Percentiles rank a stretch among this genome's conserved stretches.
phyloP scores from a whole-genome alignment of 768 basidiomycete genomes.

The Guyanaporus albipodus region DNA sequence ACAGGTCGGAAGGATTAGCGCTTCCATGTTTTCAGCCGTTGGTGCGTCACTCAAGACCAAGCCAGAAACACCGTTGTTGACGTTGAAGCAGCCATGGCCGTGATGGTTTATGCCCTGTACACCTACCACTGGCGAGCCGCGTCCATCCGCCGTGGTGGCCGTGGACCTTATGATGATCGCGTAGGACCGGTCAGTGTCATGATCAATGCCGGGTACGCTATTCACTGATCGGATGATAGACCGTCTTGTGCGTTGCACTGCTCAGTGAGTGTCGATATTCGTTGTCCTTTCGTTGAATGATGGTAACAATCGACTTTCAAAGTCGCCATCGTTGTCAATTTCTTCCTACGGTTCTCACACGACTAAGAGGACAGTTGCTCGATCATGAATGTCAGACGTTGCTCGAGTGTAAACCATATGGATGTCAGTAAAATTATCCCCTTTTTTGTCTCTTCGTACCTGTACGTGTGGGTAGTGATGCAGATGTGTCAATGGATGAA shows the following conservation, averaged over 20 bases:
- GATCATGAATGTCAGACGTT: slow-evolving; percentile 9
- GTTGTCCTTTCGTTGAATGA: not conserved
- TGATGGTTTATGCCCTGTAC: slow-evolving; percentile 94
- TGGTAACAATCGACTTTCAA: slow-evolving; percentile 6
- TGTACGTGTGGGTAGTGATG: slow-evolving; percentile 45
- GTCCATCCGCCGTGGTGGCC: slow-evolving; percentile 85
- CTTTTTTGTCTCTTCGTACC: slow-evolving; percentile 59
- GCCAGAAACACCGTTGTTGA: not conserved
- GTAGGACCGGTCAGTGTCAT: slow-evolving; percentile 77
- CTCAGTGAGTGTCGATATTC: slow-evolving; percentile 47
- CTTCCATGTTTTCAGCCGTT: slow-evolving; percentile 93
- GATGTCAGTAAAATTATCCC: slow-evolving; percentile 25
- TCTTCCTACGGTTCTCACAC: slow-evolving; percentile 71
- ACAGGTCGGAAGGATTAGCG: slow-evolving; percentile 92
- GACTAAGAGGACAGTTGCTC: slow-evolving; percentile 15
- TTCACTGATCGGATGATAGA: slow-evolving; percentile 41
- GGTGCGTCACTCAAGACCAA: slow-evolving; percentile 46
- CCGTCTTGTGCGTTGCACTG: slow-evolving; percentile 76
- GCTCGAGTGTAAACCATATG: slow-evolving; percentile 5
- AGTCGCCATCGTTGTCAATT: slow-evolving; percentile 86
- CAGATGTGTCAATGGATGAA: slow-evolving; percentile 71
- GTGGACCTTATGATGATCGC: slow-evolving; percentile 95
- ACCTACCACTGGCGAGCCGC: slow-evolving; percentile 97
- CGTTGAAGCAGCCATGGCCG: slow-evolving; percentile 74
- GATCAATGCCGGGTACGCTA: slow-evolving; percentile 5